These are phyloP conservation scores for Carex scoparia DNA, from an alignment of 176 grass and related monocot species.

Conservation along the genomic window DNA sequence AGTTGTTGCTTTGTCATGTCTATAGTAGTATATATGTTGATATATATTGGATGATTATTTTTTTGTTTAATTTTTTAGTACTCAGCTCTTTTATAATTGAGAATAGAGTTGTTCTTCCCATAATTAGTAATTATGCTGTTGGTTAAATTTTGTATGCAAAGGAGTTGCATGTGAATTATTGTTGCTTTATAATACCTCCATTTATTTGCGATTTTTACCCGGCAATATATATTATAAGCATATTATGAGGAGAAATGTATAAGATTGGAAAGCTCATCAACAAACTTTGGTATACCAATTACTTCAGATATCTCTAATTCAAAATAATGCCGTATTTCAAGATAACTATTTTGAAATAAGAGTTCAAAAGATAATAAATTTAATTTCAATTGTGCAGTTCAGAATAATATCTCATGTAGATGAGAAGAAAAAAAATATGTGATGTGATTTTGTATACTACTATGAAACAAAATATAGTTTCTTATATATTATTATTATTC, in stretches of 20 bases:
- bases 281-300: background rate
- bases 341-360: too few species aligned
- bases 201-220: background rate
- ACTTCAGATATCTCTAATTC: background rate
- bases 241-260: too few species aligned
- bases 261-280: too few species aligned
- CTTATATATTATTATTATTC: too few species aligned
- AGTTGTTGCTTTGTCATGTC: background rate
- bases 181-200: too few species aligned
- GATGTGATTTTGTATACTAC: too few species aligned
- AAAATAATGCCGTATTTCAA: too few species aligned
- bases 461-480: too few species aligned
- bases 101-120: background rate
- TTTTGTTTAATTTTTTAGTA: background rate
- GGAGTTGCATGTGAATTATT: background rate
- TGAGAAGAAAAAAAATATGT: too few species aligned
- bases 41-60: background rate
- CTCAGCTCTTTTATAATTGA: background rate
- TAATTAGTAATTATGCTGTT: background rate
- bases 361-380: too few species aligned
- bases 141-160: background rate
- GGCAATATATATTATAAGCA: background rate
- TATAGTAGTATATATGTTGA: background rate
- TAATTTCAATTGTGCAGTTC: too few species aligned
- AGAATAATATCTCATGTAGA: too few species aligned